Conservation (phyloP, 768 basidiomycete species). For the Tremella fuciformis region DNA sequence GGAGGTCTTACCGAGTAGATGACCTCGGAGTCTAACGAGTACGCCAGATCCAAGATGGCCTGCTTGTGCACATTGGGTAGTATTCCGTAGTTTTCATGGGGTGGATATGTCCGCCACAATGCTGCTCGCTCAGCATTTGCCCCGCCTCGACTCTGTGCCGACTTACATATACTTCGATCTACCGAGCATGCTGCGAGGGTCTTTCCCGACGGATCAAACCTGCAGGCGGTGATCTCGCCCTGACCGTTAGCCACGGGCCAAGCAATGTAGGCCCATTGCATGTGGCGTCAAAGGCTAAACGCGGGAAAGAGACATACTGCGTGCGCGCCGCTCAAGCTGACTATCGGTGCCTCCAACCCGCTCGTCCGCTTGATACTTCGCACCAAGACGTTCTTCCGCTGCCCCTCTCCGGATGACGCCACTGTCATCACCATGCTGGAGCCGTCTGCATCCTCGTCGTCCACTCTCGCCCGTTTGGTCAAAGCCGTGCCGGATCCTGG, state of each 20-base stretch:
- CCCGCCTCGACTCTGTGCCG: background rate
- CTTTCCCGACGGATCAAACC: constrained; percentile 91
- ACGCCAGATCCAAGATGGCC: constrained; percentile 87
- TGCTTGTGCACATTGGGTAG: constrained; percentile 80
- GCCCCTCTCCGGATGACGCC: constrained; percentile 48
- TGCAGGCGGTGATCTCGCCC: constrained; percentile 85
- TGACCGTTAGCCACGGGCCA: constrained; percentile 38
- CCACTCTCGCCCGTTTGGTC: constrained; percentile 46
- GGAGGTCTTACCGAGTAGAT: constrained; percentile 40
- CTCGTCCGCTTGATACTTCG: constrained; percentile 88
- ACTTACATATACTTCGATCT: constrained; percentile 85
- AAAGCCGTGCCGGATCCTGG: constrained; percentile 39
- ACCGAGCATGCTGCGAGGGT: constrained; percentile 88
- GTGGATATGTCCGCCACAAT: constrained; percentile 84
- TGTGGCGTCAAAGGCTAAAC: background rate
- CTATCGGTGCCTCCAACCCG: constrained; percentile 86
- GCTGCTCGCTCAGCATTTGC: constrained; percentile 55
- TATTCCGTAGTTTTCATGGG: constrained; percentile 88
- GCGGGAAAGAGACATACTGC: constrained; percentile 58
- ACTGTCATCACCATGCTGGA: constrained; percentile 50
- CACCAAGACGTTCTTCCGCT: constrained; percentile 55
- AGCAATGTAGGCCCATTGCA: background rate
- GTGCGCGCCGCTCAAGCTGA: constrained; percentile 83
- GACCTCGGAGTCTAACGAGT: constrained; percentile 45
- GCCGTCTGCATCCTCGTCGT: constrained; percentile 38